A percentile compares a stretch with the other conserved stretches of the same genome.
These are phyloP conservation scores for bread wheat (Triticum aestivum) DNA, from an alignment of 176 grass and related monocot genomes.

Conservation along the genomic window IWGSC_CS_RefSeq_v2.1 NC_057805.1:72278981-72279480, in stretches of 20 bases:
- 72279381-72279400: constrained; percentile 11
- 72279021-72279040: not conserved
- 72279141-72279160: not conserved
- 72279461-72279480: constrained; percentile 65
- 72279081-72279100: constrained; percentile 12
- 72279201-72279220: not conserved
- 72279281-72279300: constrained; percentile 15
- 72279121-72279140: constrained; percentile 10
- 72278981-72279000: constrained; percentile 7
- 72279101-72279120: constrained; percentile 5
- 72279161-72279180: constrained; percentile 3
- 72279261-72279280: not conserved
- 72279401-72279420: not conserved
- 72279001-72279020: not conserved
- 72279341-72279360: not conserved
- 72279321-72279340: not conserved
- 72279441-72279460: constrained; percentile 8
- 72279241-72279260: constrained; percentile 9
- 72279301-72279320: constrained; percentile 15
- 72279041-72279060: not conserved
- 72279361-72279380: not conserved
- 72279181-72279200: constrained; percentile 14
- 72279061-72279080: not conserved
- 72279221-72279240: not conserved
- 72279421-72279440: constrained; percentile 3